These are phyloP conservation scores for Agroathelia rolfsii DNA, from an alignment of 1,284 basidiomycete species.

Conservation along the genomic window DNA sequence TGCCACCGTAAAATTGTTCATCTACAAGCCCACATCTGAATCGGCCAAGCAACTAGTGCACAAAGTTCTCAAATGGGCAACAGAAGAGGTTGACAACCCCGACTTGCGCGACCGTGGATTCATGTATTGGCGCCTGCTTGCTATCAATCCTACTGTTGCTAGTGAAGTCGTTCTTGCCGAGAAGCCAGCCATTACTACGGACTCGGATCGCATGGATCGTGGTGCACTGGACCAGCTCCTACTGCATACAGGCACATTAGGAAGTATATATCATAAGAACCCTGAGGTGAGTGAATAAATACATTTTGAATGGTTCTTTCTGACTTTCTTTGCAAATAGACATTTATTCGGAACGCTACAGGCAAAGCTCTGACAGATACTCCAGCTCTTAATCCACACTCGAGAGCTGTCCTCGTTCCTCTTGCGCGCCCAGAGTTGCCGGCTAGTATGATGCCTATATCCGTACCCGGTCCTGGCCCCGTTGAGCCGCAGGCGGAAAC, in stretches of 20 bases:
- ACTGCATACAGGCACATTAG: conserved; percentile 73
- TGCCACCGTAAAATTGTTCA: conserved; percentile 93
- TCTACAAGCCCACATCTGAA: conserved; percentile 92
- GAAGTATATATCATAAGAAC: conserved; percentile 84
- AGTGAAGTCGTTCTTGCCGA: conserved; percentile 91
- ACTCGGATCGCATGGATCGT: conserved; percentile 94
- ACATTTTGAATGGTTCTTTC: conserved; percentile 3
- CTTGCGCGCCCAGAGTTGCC: conserved; percentile 44
- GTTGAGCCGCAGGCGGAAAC: conserved; percentile 31
- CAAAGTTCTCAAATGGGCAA: conserved; percentile 84
- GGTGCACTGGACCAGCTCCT: conserved; percentile 87
- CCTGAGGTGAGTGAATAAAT: conserved; percentile 52
- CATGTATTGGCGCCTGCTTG: conserved; percentile 92
- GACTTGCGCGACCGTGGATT: conserved; percentile 96
- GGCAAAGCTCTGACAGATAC: conserved; percentile 68
- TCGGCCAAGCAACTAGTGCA: conserved; percentile 87
- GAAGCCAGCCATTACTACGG: conserved; percentile 95
- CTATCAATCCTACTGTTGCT: conserved; percentile 87
- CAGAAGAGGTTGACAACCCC: conserved; percentile 93
- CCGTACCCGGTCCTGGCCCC: conserved; percentile 59
- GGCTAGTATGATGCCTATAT: conserved; percentile 25
- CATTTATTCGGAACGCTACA: conserved; percentile 72
- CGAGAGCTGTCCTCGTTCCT: conserved; percentile 61
- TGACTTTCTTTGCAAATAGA: too few relatives aligned
- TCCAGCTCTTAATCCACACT: conserved; percentile 68